Conservation (phyloP, 2,329 filamentous ascomycete species). For the Tolypocladium capitatum region DNA sequence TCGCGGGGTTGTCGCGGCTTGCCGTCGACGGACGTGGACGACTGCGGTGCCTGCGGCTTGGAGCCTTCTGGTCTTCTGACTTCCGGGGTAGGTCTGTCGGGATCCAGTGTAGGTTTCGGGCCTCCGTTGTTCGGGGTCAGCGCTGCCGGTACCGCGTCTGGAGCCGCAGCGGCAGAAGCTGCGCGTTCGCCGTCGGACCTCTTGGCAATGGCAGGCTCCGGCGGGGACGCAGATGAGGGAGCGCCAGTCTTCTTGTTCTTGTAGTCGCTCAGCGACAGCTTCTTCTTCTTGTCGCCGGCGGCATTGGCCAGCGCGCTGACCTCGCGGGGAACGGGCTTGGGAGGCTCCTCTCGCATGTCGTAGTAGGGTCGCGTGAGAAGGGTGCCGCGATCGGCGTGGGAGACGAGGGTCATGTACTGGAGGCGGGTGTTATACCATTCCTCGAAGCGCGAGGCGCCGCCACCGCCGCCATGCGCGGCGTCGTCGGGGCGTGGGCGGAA, state of each 20-base stretch:
- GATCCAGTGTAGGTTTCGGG: conserved; percentile 1
- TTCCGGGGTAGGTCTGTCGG: not conserved
- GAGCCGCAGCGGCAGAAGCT: conserved; percentile 5
- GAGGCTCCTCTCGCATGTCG: conserved; percentile 40
- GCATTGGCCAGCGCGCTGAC: conserved; percentile 26
- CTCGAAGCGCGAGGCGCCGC: conserved; percentile 24
- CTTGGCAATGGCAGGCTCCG: conserved; percentile 18
- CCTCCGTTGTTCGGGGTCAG: conserved; percentile 5
- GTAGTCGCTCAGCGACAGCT: conserved; percentile 46
- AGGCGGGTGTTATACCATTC: conserved; percentile 36
- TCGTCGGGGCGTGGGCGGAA: conserved; percentile 31
- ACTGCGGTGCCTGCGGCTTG: conserved; percentile 11
- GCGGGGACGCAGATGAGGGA: conserved; percentile 21
- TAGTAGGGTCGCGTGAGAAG: conserved; percentile 43
- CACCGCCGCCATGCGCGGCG: conserved; percentile 11
- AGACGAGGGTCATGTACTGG: conserved; percentile 44
- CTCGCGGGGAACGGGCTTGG: conserved; percentile 23
- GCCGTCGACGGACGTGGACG: conserved; percentile 9
- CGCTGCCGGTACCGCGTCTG: not conserved
- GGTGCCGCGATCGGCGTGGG: conserved; percentile 43
- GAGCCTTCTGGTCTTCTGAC: conserved; percentile 13
- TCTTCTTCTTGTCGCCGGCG: conserved; percentile 36
- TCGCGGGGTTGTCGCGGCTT: conserved; percentile 18
- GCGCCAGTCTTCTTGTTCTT: conserved; percentile 36
- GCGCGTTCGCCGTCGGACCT: conserved; percentile 19